Evolutionary conservation across 179 eudicot genomes (phyloP), one percentile per base, ranked within the genome.

Genomic region (Spinacia oleracea): DNA sequence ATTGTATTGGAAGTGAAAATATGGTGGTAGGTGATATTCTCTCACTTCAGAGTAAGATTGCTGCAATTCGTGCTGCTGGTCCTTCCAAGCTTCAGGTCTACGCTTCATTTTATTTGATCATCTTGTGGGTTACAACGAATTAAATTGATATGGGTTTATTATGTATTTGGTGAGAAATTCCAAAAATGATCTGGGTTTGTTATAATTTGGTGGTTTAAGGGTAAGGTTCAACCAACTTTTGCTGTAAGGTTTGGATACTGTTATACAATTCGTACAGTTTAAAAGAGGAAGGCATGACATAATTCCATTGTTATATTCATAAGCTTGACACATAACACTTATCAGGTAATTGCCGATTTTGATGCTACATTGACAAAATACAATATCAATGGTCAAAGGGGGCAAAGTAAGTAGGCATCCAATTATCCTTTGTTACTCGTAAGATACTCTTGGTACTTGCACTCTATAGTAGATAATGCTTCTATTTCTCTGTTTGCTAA

Each of bases 311-410:
- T 38, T 40, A n/a, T n/a, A n/a, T 27, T 43, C 16, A 53, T 73
- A 12, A 46, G 27, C 50, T 68, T 85, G 62, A 67, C 56, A 53
- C 46, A 66, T 72, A 80, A 72, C 10, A 6, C 35, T 77, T 75
- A 10, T 73, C 83, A 93, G 98, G 97, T 93, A 32, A 93, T 93
- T 80, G 98, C 96, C 62, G 98, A 93, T 81, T 93, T 93, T 85
- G 98, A 93, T 85, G 89, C 87, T 50, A 93, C 98, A 53, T 83
- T 93, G 76, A 93, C 98, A 55, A 92, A 84, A 81, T 92, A 87
- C 84, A 84, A 88, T 85, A 77, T 92, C 74, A 80, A 90, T 76
- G 98, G 98, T n/a, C 84, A 82, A 78, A 88, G 93, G 74, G 98
- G 98, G 74, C 88, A 90, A 53, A 89, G 98, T 93, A 88, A 84